Evolutionary conservation across 2,329 filamentous ascomycete genomes (phyloP).

Genomic region (Alternaria postmessia): DNA sequence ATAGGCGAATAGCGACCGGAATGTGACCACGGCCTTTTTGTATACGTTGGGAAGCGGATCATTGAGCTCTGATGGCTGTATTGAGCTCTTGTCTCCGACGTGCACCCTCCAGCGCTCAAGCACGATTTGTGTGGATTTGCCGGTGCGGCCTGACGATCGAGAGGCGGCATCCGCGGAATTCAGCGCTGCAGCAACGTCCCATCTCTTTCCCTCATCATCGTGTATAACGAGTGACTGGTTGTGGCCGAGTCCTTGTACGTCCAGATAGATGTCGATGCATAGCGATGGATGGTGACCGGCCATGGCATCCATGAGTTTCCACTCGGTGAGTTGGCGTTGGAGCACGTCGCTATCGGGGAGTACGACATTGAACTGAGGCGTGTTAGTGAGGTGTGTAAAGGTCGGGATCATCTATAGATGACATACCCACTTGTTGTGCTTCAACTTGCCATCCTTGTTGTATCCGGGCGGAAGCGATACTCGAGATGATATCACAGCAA

Average conservation of each 20-base stretch:
- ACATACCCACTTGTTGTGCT: conserved; percentile 87
- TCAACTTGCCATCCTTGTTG: conserved; percentile 67
- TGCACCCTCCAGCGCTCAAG: conserved; percentile 92
- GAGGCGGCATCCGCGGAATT: conserved; percentile 64
- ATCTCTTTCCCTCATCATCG: conserved; percentile 89
- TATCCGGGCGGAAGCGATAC: conserved; percentile 70
- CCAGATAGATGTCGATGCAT: conserved; percentile 89
- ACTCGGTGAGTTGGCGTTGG: conserved; percentile 78
- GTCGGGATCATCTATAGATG: background rate
- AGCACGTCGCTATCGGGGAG: conserved; percentile 92
- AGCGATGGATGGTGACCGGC: conserved; percentile 81
- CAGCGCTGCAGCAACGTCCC: conserved; percentile 88
- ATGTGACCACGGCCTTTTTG: conserved; percentile 96
- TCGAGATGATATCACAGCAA: conserved; percentile 82
- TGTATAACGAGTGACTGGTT: conserved; percentile 88
- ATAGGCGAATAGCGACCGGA: conserved; percentile 85
- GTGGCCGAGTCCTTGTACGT: conserved; percentile 77
- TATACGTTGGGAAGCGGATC: conserved; percentile 84
- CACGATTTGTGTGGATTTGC: conserved; percentile 72
- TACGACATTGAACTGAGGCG: conserved; percentile 85
- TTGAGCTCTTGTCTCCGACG: conserved; percentile 67
- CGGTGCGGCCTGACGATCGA: conserved; percentile 57
- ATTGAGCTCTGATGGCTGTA: conserved; percentile 64
- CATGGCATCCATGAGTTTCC: conserved; percentile 81
- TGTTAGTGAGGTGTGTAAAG: conserved; percentile 17